Conservation (phyloP, 495 filamentous ascomycete species). For the Mycothermus thermophilus region DNA sequence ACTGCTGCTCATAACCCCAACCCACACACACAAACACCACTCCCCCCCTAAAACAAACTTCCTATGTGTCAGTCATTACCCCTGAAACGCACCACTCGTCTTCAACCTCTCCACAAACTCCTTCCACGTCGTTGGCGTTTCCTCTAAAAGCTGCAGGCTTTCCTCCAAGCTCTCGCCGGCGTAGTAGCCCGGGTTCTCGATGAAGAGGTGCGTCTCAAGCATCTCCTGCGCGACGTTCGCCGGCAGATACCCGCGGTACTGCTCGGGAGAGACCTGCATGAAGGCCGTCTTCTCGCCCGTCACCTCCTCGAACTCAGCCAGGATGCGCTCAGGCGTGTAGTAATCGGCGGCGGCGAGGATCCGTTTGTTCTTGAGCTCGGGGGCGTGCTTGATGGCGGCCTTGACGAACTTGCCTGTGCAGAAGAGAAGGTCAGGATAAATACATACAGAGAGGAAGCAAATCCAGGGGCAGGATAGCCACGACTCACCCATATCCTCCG, state of each 20-base stretch:
- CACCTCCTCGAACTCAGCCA: constrained; percentile 19
- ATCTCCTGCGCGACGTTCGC: background rate
- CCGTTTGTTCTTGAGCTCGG: constrained; percentile 34
- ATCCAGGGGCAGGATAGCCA: no score
- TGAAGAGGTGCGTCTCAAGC: background rate
- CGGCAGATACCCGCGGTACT: constrained; percentile 21
- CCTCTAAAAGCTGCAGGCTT: background rate
- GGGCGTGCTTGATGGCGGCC: constrained; percentile 34
- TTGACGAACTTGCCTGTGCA: constrained; percentile 40
- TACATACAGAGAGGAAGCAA: no score
- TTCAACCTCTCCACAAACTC: background rate
- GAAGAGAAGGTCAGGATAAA: no score
- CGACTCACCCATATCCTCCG: constrained; percentile 23
- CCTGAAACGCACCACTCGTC: no score
- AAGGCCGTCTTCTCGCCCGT: constrained; percentile 35
- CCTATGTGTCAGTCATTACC: no score
- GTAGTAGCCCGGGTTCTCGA: background rate
- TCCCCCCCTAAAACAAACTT: no score
- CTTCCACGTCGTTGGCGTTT: constrained; percentile 1
- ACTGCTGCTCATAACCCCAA: no score
- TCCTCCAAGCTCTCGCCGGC: background rate
- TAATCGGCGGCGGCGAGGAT: constrained; percentile 26
- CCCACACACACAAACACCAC: no score
- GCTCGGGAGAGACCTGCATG: constrained; percentile 28
- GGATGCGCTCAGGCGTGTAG: constrained; percentile 22